A percentile compares a stretch with the other conserved stretches of the same genome.
phyloP scores from a whole-genome alignment of 331 rosid species.

The Ulmus americana region DNA sequence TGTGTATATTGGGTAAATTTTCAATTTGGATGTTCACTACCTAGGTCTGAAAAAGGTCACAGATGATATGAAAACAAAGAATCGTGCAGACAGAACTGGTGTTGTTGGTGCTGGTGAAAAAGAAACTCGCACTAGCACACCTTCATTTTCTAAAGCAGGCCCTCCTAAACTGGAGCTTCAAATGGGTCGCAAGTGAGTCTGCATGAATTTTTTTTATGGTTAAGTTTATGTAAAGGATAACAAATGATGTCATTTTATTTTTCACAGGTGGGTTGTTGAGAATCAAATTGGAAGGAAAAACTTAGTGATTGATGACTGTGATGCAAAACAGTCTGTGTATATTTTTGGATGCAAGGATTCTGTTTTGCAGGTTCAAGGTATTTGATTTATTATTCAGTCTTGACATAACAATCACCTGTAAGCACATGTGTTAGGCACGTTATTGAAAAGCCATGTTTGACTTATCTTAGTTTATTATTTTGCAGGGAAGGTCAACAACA shows the following conservation, averaged over 20 bases:
- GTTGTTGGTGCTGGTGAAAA: slow-evolving; percentile 51
- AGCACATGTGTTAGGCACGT: not conserved
- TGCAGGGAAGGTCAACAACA: slow-evolving; percentile 95
- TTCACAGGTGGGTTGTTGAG: slow-evolving; percentile 89
- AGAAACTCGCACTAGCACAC: slow-evolving; percentile 42
- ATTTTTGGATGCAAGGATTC: slow-evolving; percentile 94
- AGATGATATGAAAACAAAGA: slow-evolving; percentile 83
- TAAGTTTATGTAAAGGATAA: slow-evolving; percentile 15
- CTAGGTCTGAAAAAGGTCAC: slow-evolving; percentile 88
- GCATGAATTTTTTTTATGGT: not conserved
- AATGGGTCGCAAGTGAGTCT: slow-evolving; percentile 94
- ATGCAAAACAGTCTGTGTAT: slow-evolving; percentile 85
- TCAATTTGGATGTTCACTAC: slow-evolving; percentile 14
- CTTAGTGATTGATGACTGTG: slow-evolving; percentile 80
- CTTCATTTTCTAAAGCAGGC: slow-evolving; percentile 58
- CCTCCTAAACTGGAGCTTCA: slow-evolving; percentile 94
- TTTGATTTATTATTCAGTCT: not conserved
- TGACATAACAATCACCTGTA: not conserved
- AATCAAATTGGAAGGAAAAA: slow-evolving; percentile 81
- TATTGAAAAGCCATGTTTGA: slow-evolving; percentile 17
- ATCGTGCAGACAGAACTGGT: slow-evolving; percentile 75
- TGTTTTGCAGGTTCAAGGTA: slow-evolving; percentile 88
- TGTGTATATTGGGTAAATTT: slow-evolving; percentile 13
- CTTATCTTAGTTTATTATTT: slow-evolving; percentile 20
- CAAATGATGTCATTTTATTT: slow-evolving; percentile 8